Base-by-base conservation (phyloP, 352 stramenopile species). In the Phytophthora sansomeana region DNA sequence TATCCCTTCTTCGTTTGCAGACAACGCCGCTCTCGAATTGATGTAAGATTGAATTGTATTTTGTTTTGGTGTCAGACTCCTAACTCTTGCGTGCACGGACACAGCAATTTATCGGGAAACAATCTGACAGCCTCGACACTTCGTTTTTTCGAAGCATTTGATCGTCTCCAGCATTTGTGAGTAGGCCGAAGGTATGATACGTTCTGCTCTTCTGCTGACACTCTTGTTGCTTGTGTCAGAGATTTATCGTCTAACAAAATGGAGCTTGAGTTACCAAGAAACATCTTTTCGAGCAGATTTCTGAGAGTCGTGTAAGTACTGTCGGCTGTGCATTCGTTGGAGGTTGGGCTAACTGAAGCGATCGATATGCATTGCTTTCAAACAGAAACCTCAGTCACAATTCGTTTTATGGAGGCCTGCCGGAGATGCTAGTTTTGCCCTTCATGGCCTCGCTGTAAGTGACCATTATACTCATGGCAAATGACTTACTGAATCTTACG, bases 11-110 rank as follows among this genome's bases (percentile, higher is more conserved):
- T 78, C 76, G 5, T 87, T 92, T 58, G 73, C 73, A 19, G 80
- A 85, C 51, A 89, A 78, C 51, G 75, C 78, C 32, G 71, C 67
- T 8, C 73, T 92, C n/a, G 83, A 92, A 77, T 69, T 87, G 29
- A 69, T 87, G 85, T 91, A 69, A 47, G 71, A 47, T 28, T 13
- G 9, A 7, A 16, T 11, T 14, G 9, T 29, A 47, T 19, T 47
- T 16, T 3, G 5, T 29, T 11, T 47, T 24, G 19, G 44, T 44
- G 11, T 26, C 16, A 42, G 13, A 11, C 6, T 38, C 24, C 29
- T 29, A 24, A 58, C 33, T 47, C 8, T 26, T n/a, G 35, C 19
- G 8, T 50, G 28, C 58, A 17, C 4, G 9, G 38, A 46, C 41
- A 16, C 32, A 89, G 80, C 2, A 78, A 81, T 30, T 41, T 86